Evolutionary conservation across 2,329 filamentous ascomycete genomes (phyloP).

Genomic region (Ophiostoma australiae): DNA sequence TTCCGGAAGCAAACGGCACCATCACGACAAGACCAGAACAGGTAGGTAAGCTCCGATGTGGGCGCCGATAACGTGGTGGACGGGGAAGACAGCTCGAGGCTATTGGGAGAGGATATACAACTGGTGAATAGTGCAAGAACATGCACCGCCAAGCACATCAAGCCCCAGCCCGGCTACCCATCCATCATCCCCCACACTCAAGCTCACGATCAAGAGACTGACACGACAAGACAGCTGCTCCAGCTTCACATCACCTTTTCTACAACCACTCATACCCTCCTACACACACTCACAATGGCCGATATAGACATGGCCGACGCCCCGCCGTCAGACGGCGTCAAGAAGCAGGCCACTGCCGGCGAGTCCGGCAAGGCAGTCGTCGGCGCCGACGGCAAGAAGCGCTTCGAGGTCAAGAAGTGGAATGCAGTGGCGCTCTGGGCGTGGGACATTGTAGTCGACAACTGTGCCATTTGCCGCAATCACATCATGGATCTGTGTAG

Average conservation of each 20-base stretch:
- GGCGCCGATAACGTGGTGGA: neutral
- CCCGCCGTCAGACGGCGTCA: slow-evolving; percentile 47
- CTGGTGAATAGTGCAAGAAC: neutral
- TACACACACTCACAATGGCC: slow-evolving; percentile 56
- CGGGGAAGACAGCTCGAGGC: too few species aligned
- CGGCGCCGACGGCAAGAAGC: slow-evolving; percentile 50
- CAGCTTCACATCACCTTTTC: neutral
- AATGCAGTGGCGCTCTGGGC: slow-evolving; percentile 98
- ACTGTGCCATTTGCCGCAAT: slow-evolving; percentile 98
- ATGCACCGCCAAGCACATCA: neutral
- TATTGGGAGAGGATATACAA: neutral
- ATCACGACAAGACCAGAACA: neutral
- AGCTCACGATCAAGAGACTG: neutral
- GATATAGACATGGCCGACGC: slow-evolving; percentile 97
- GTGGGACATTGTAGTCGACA: slow-evolving; percentile 99
- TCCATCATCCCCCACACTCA: neutral
- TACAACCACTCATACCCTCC: neutral
- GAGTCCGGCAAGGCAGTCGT: slow-evolving; percentile 39
- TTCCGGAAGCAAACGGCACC: neutral
- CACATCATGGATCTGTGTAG: slow-evolving; percentile 99
- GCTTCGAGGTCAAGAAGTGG: slow-evolving; percentile 99
- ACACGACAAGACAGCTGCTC: slow-evolving; percentile 10
- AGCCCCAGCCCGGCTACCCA: neutral
- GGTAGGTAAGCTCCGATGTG: neutral
- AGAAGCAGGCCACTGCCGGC: slow-evolving; percentile 47